A percentile compares a stretch with the other conserved stretches of the same genome.
These are phyloP conservation scores for Aspergillus udagawae DNA, from an alignment of 2,329 filamentous ascomycete genomes.

Conservation along the genomic window DNA sequence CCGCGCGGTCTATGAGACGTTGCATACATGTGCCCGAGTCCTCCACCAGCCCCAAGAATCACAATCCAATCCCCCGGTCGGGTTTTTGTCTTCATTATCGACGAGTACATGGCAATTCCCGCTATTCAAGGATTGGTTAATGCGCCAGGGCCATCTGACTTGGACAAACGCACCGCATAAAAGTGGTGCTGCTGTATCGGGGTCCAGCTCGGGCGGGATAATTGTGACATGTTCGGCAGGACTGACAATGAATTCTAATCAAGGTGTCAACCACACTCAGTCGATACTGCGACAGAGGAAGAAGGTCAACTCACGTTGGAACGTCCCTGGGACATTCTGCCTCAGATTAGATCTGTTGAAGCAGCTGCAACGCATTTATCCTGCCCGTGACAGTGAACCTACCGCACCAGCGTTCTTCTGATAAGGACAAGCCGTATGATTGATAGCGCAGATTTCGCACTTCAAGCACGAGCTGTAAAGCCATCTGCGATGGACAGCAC, in stretches of 20 bases:
- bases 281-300: background rate
- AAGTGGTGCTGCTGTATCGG: constrained; percentile 33
- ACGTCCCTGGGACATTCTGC: constrained; percentile 36
- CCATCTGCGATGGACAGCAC: constrained; percentile 27
- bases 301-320: constrained; percentile 26
- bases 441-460: constrained; percentile 37
- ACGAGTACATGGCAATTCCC: constrained; percentile 38
- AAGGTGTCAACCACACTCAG: background rate
- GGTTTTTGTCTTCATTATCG: constrained; percentile 35
- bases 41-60: constrained; percentile 35
- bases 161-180: constrained; percentile 28
- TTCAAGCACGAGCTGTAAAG: constrained; percentile 35
- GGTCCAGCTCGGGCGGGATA: constrained; percentile 29
- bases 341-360: background rate
- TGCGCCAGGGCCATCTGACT: background rate
- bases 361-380: background rate
- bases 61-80: constrained; percentile 33
- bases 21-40: constrained; percentile 36
- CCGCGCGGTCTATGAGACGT: background rate
- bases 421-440: constrained; percentile 36
- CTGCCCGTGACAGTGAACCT: constrained; percentile 7
- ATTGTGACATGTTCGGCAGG: constrained; percentile 34
- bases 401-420: constrained; percentile 38
- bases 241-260: constrained; percentile 32
- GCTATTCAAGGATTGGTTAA: constrained; percentile 16